These are phyloP conservation scores for Aspergillus baeticus DNA, from an alignment of 495 filamentous ascomycete species.

Conservation along the genomic window DNA sequence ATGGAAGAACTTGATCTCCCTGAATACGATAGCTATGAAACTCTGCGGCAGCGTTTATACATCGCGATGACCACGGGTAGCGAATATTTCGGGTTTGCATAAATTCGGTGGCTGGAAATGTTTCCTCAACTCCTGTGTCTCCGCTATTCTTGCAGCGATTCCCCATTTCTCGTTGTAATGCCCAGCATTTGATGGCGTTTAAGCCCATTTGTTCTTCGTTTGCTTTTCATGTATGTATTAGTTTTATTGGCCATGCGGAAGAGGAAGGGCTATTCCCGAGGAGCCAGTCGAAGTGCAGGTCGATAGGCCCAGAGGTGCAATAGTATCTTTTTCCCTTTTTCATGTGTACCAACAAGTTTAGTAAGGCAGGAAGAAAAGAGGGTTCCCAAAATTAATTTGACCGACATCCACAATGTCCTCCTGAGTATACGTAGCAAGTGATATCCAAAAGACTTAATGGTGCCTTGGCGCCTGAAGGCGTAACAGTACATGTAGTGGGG, in stretches of 20 bases:
- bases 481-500: conserved; percentile 16
- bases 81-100: conserved; percentile 99
- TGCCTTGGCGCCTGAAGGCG: conserved; percentile 17
- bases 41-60: conserved; percentile 79
- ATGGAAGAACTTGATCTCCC: conserved; percentile 91
- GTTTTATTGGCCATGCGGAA: conserved; percentile 15
- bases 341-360: conserved; percentile 16
- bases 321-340: conserved; percentile 10
- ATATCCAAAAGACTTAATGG: not conserved
- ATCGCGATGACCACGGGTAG: conserved; percentile 94
- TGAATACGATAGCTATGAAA: conserved; percentile 96
- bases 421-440: no score
- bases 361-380: no score
- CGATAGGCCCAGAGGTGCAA: conserved; percentile 18
- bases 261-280: conserved; percentile 11
- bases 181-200: conserved; percentile 52
- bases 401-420: no score
- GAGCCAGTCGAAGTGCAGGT: conserved; percentile 47
- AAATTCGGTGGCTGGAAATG: conserved; percentile 19
- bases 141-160: not conserved
- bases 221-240: conserved; percentile 17
- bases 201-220: conserved; percentile 13
- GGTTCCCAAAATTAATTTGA: no score
- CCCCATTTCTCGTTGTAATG: conserved; percentile 21
- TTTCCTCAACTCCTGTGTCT: conserved; percentile 5